phyloP scores from a whole-genome alignment of 805 yeast species.

The Candida cerambycidarum region DNA sequence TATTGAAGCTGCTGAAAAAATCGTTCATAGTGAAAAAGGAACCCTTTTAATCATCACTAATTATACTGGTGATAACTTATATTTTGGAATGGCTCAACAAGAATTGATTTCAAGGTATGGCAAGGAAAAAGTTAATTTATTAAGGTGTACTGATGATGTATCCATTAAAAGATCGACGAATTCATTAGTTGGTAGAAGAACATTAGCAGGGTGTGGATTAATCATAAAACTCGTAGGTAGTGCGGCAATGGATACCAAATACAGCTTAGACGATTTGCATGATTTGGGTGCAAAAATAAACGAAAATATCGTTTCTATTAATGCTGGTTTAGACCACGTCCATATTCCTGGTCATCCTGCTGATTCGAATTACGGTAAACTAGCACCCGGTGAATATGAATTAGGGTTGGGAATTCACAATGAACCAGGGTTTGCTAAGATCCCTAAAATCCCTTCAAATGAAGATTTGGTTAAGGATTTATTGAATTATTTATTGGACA shows the following conservation, averaged over 20 bases:
- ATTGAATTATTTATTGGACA: conserved; percentile 26
- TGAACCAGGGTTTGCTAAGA: conserved; percentile 36
- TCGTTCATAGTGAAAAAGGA: conserved; percentile 34
- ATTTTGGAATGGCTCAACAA: conserved; percentile 42
- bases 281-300: conserved; percentile 27
- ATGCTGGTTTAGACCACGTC: conserved; percentile 39
- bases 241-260: conserved; percentile 22
- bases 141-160: conserved; percentile 36
- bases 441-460: conserved; percentile 28
- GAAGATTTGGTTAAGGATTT: conserved; percentile 28
- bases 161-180: conserved; percentile 30
- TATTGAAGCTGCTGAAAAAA: conserved; percentile 37
- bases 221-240: conserved; percentile 33
- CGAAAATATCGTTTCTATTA: conserved; percentile 29
- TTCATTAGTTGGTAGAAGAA: conserved; percentile 37
- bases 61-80: conserved; percentile 40
- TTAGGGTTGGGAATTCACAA: conserved; percentile 41
- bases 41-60: conserved; percentile 34
- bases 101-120: conserved; percentile 32
- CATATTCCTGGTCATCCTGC: conserved; percentile 34
- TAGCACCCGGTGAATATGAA: conserved; percentile 29
- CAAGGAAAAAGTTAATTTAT: conserved; percentile 25
- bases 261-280: conserved; percentile 24
- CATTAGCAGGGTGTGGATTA: conserved; percentile 32
- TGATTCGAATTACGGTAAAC: conserved; percentile 22